phyloP scores from a whole-genome alignment of 1,139 yeast species.

The Hansenula sp. region DNA sequence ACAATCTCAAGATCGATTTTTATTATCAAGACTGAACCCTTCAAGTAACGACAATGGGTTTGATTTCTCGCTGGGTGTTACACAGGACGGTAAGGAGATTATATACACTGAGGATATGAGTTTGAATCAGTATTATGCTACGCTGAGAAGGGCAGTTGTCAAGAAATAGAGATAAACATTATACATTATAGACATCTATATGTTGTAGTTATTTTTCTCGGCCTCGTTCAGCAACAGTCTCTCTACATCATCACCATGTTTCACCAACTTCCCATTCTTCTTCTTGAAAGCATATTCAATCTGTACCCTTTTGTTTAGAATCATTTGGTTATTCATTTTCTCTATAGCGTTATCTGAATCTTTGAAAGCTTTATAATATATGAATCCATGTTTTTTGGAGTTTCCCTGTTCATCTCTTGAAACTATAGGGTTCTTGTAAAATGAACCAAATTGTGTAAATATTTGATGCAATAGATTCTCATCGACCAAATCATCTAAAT shows the following conservation, averaged over 20 bases:
- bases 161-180: not conserved
- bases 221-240: conserved; percentile 72
- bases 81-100: not conserved
- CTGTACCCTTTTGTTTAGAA: conserved; percentile 62
- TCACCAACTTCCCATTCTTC: conserved; percentile 45
- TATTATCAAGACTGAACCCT: conserved; percentile 60
- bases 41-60: conserved; percentile 2
- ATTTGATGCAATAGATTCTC: conserved; percentile 54
- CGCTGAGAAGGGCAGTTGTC: conserved; percentile 2
- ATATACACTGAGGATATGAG: conserved; percentile 6
- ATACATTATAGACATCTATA: not conserved
- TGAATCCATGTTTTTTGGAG: conserved; percentile 64
- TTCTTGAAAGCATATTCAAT: conserved; percentile 75
- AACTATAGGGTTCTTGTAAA: conserved; percentile 50
- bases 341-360: conserved; percentile 71
- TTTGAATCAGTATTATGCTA: conserved; percentile 4
- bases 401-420: conserved; percentile 49
- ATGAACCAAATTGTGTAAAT: conserved; percentile 66
- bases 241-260: conserved; percentile 82
- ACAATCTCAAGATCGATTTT: conserved; percentile 65
- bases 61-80: not conserved
- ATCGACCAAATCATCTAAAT: conserved; percentile 68
- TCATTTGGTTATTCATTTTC: conserved; percentile 62
- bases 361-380: conserved; percentile 57
- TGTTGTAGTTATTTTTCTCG: conserved; percentile 27